Percentiles rank a stretch among this genome's conserved stretches.
phyloP scores from a whole-genome alignment of 768 basidiomycete species.

The Psilocybe sp. region DNA sequence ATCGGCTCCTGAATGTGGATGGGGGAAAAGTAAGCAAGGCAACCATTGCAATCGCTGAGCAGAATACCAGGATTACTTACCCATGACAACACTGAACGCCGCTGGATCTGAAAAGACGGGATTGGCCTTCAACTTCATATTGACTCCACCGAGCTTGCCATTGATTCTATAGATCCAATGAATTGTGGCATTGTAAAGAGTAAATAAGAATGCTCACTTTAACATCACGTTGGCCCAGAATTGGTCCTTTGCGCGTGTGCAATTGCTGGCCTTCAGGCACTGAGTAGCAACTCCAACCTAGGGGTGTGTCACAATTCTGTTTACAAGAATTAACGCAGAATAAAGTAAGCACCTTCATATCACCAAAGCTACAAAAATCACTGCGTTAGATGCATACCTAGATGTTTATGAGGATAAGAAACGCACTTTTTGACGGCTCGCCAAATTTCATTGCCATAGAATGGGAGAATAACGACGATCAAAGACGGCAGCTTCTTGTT shows the following conservation, averaged over 20 bases:
- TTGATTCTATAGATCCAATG: constrained; percentile 54
- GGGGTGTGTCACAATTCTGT: neutral
- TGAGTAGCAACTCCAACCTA: constrained; percentile 80
- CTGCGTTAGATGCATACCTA: neutral
- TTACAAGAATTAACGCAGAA: neutral
- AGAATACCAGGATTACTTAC: constrained; percentile 29
- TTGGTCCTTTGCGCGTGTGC: constrained; percentile 62
- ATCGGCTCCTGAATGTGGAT: constrained; percentile 59
- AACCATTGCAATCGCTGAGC: neutral
- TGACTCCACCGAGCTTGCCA: constrained; percentile 82
- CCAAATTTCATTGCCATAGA: constrained; percentile 70
- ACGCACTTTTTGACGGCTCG: constrained; percentile 77
- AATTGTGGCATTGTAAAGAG: neutral
- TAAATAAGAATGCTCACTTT: constrained; percentile 47
- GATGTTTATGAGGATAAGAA: neutral
- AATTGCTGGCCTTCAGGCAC: constrained; percentile 67
- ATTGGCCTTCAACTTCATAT: constrained; percentile 51
- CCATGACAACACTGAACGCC: constrained; percentile 77
- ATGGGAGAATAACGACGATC: constrained; percentile 69
- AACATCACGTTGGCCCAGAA: constrained; percentile 81
- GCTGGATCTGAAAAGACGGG: constrained; percentile 51
- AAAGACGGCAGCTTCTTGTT: constrained; percentile 48
- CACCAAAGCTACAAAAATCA: constrained; percentile 54
- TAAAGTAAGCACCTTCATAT: constrained; percentile 26
- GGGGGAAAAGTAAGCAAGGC: constrained; percentile 1